phyloP scores from a whole-genome alignment of 768 basidiomycete species.

The Tylopilus sp. region DNA sequence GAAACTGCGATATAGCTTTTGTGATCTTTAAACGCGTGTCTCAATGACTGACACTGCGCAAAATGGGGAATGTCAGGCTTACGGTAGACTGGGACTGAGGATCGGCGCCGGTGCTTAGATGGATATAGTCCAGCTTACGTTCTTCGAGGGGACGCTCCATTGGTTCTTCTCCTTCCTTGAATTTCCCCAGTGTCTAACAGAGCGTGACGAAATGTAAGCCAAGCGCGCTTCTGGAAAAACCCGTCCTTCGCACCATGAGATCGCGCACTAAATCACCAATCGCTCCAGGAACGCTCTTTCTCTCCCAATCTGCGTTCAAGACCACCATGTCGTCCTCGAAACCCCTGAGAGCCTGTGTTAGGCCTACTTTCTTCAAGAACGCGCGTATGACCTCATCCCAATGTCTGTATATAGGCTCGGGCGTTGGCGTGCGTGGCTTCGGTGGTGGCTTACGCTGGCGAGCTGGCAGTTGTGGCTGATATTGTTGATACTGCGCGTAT shows the following conservation, averaged over 20 bases:
- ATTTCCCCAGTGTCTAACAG: slow-evolving; percentile 29
- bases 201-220: slow-evolving; percentile 1
- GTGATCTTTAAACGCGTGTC: slow-evolving; percentile 47
- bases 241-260: slow-evolving; percentile 43
- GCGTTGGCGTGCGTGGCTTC: slow-evolving; percentile 31
- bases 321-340: slow-evolving; percentile 71
- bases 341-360: slow-evolving; percentile 57
- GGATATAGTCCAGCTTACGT: slow-evolving; percentile 63
- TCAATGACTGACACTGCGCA: not conserved
- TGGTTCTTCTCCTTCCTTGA: slow-evolving; percentile 23
- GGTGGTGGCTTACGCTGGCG: slow-evolving; percentile 30
- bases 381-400: slow-evolving; percentile 59
- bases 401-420: slow-evolving; percentile 48
- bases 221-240: not conserved
- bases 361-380: slow-evolving; percentile 53
- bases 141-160: slow-evolving; percentile 50
- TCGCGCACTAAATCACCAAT: slow-evolving; percentile 48
- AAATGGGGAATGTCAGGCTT: slow-evolving; percentile 23
- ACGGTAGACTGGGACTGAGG: slow-evolving; percentile 60
- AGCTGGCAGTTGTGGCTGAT: slow-evolving; percentile 24
- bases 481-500: slow-evolving; percentile 34
- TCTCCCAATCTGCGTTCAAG: slow-evolving; percentile 66
- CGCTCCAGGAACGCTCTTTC: slow-evolving; percentile 51
- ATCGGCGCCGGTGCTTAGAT: slow-evolving; percentile 42
- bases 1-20: slow-evolving; percentile 67